Percentiles rank a stretch among this genome's conserved stretches.
Evolutionary conservation across 2,329 filamentous ascomycete species (phyloP).

Genomic region (Coniochaeta prunicola): DNA sequence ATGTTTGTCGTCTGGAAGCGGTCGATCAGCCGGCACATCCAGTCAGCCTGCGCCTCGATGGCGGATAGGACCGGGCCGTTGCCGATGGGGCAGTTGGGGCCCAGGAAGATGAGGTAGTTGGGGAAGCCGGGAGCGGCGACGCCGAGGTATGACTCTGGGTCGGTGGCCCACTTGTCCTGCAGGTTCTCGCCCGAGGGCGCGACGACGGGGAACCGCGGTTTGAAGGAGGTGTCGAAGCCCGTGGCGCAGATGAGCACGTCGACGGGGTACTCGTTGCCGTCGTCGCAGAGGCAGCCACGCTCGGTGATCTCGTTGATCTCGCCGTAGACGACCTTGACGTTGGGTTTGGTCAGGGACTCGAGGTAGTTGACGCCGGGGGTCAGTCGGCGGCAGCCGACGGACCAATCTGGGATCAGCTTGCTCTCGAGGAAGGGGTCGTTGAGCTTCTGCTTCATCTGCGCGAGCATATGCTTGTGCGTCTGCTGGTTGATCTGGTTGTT

Average conservation of each 20-base stretch:
- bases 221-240: constrained; percentile 16
- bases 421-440: constrained; percentile 17
- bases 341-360: constrained; percentile 30
- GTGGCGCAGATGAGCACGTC: constrained; percentile 18
- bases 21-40: constrained; percentile 41
- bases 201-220: constrained; percentile 32
- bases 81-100: constrained; percentile 31
- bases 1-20: constrained; percentile 41
- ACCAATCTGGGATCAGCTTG: constrained; percentile 18
- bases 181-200: constrained; percentile 28
- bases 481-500: constrained; percentile 28
- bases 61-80: constrained; percentile 32
- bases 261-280: constrained; percentile 18
- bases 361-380: constrained; percentile 35
- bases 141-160: constrained; percentile 22
- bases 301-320: constrained; percentile 21
- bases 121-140: constrained; percentile 18
- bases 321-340: constrained; percentile 31
- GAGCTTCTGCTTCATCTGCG: constrained; percentile 30
- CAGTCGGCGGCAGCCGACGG: constrained; percentile 31
- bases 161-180: constrained; percentile 18
- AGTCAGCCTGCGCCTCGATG: constrained; percentile 40
- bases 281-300: constrained; percentile 17
- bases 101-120: constrained; percentile 27
- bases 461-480: constrained; percentile 29